Percentiles rank a stretch among this genome's conserved stretches.
These are phyloP conservation scores for Actinidia chinensis DNA, from an alignment of 179 eudicot species.

Conservation along the genomic window DNA sequence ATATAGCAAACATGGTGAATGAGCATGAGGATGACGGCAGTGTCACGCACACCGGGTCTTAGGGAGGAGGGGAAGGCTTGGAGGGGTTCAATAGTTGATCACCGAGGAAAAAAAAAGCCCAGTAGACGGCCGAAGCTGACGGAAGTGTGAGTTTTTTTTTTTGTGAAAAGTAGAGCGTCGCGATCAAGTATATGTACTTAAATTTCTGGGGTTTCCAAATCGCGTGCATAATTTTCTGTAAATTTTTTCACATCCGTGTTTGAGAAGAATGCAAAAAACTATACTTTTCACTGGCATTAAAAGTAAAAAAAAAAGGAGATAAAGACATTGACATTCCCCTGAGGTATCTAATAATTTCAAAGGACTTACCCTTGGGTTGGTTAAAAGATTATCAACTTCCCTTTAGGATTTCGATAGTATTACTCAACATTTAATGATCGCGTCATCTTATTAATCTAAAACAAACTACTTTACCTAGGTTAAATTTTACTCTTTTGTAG, in stretches of 20 bases:
- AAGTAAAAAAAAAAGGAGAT: too few relatives aligned
- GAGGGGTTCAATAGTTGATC: constrained; percentile 69
- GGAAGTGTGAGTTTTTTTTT: constrained; percentile 76
- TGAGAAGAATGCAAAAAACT: too few relatives aligned
- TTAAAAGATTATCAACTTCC: too few relatives aligned
- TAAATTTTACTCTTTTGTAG: too few relatives aligned
- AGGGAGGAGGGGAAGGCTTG: constrained; percentile 82
- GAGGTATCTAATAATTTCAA: too few relatives aligned
- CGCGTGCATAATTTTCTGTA: constrained; percentile 83
- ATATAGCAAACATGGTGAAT: constrained; percentile 70
- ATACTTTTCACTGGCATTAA: not conserved
- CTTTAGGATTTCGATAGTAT: too few relatives aligned
- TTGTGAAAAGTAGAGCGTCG: constrained; percentile 75
- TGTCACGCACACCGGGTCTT: constrained; percentile 55
- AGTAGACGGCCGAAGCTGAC: constrained; percentile 67
- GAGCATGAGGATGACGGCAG: constrained; percentile 82
- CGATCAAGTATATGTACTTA: constrained; percentile 71
- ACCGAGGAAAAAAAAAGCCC: constrained; percentile 92
- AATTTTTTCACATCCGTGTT: too few relatives aligned
- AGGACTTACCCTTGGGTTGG: too few relatives aligned
- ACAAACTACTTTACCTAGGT: too few relatives aligned
- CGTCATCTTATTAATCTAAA: too few relatives aligned
- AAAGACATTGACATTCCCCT: too few relatives aligned
- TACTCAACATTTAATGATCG: too few relatives aligned
- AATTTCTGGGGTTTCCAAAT: constrained; percentile 91